Conservation (phyloP, 768 basidiomycete species). For the Antrodiella citrinella region DNA sequence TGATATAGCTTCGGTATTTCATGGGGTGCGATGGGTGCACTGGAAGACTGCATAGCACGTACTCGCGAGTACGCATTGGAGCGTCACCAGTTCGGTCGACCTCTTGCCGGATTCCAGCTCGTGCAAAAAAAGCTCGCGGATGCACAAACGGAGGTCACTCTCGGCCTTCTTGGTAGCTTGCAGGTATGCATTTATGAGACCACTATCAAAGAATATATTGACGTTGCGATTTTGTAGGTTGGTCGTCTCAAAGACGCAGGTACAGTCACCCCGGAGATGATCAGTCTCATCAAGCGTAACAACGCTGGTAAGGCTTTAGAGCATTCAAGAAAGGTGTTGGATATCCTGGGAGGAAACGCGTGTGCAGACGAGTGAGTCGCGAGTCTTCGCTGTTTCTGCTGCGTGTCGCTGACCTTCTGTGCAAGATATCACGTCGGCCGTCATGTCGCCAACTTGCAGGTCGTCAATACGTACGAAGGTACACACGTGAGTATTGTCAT, state of each 20-base stretch:
- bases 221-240: conserved; percentile 16
- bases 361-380: conserved; percentile 77
- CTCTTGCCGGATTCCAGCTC: conserved; percentile 93
- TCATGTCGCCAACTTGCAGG: conserved; percentile 90
- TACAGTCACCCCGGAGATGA: conserved; percentile 78
- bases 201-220: not conserved
- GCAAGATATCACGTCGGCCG: conserved; percentile 86
- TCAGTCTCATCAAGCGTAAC: conserved; percentile 91
- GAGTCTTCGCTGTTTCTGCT: not conserved
- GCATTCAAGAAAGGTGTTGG: conserved; percentile 73
- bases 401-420: not conserved
- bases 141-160: conserved; percentile 77
- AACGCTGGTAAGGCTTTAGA: conserved; percentile 91
- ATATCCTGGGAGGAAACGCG: conserved; percentile 93
- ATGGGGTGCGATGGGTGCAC: conserved; percentile 93
- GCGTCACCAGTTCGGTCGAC: conserved; percentile 82
- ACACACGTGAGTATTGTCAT: conserved; percentile 41
- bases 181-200: conserved; percentile 36
- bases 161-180: conserved; percentile 68
- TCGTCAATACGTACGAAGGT: conserved; percentile 95
- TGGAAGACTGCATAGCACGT: conserved; percentile 81
- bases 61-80: conserved; percentile 83
- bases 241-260: conserved; percentile 83
- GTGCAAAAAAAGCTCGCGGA: conserved; percentile 96
- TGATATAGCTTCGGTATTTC: conserved; percentile 76